Conservation (phyloP, 2,329 filamentous ascomycete species). For the Phoma sp. region DNA sequence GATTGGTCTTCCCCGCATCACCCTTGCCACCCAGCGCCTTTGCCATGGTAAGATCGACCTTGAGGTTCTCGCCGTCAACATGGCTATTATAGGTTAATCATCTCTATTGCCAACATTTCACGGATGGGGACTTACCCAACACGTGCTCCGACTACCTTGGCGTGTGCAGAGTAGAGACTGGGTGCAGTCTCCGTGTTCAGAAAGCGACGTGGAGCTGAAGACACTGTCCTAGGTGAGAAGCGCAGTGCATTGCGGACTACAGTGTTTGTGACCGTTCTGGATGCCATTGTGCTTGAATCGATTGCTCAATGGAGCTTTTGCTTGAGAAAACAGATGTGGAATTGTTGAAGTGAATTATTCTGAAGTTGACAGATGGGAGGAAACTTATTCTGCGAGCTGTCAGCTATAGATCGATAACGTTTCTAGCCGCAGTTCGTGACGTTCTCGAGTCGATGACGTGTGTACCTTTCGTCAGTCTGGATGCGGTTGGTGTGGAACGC, state of each 20-base stretch:
- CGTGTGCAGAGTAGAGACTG: slow-evolving; percentile 47
- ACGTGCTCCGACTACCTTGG: slow-evolving; percentile 50
- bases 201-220: slow-evolving; percentile 30
- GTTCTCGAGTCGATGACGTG: slow-evolving; percentile 16
- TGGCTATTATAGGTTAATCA: slow-evolving; percentile 24
- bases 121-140: slow-evolving; percentile 27
- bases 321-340: not conserved
- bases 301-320: not conserved
- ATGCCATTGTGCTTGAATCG: slow-evolving; percentile 19
- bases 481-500: slow-evolving; percentile 11
- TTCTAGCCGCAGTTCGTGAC: slow-evolving; percentile 5
- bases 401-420: too few species aligned
- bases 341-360: too few species aligned
- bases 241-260: slow-evolving; percentile 19
- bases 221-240: slow-evolving; percentile 3
- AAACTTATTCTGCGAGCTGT: too few species aligned
- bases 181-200: slow-evolving; percentile 51
- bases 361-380: too few species aligned
- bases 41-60: slow-evolving; percentile 52
- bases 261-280: slow-evolving; percentile 19
- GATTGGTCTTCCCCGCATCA: slow-evolving; percentile 50
- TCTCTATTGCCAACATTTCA: too few species aligned
- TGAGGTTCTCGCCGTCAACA: slow-evolving; percentile 44
- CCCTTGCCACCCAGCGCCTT: slow-evolving; percentile 54
- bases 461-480: slow-evolving; percentile 6